Evolutionary conservation across 2,329 filamentous ascomycete species (phyloP).

Genomic region (Stagonosporopsis vannaccii): DNA sequence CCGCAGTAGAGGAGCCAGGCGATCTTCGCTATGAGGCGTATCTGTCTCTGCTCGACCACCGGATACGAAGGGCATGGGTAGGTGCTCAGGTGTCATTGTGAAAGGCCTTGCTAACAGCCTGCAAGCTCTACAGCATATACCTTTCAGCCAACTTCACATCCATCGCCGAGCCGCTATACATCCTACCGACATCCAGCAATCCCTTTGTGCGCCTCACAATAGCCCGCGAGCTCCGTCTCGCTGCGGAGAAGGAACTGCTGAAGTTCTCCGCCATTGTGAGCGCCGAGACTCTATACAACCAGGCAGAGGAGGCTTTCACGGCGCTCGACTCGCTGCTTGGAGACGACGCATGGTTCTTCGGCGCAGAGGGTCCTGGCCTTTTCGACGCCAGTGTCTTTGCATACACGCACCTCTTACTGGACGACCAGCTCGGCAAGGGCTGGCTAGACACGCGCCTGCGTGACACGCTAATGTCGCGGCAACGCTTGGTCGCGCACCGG

Average conservation of each 20-base stretch:
- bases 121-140: constrained; percentile 79
- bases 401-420: constrained; percentile 83
- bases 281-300: constrained; percentile 63
- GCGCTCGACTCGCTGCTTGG: constrained; percentile 68
- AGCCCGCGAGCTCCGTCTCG: constrained; percentile 70
- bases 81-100: background rate
- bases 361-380: constrained; percentile 65
- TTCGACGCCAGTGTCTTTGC: constrained; percentile 92
- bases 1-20: constrained; percentile 53
- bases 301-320: constrained; percentile 68
- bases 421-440: constrained; percentile 60
- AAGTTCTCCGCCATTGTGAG: constrained; percentile 67
- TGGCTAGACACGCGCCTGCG: constrained; percentile 71
- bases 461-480: constrained; percentile 63
- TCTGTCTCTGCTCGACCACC: constrained; percentile 75
- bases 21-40: constrained; percentile 75
- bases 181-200: constrained; percentile 67
- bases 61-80: constrained; percentile 87
- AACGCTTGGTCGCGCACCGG: constrained; percentile 71
- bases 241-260: constrained; percentile 77
- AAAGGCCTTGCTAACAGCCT: constrained; percentile 6
- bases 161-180: constrained; percentile 76
- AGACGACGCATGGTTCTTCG: constrained; percentile 68
- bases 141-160: constrained; percentile 71
- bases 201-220: constrained; percentile 69